A percentile compares a stretch with the other conserved stretches of the same genome.
phyloP scores from a whole-genome alignment of 176 grass and related monocot genomes.

The Aegilops sharonensis region DNA sequence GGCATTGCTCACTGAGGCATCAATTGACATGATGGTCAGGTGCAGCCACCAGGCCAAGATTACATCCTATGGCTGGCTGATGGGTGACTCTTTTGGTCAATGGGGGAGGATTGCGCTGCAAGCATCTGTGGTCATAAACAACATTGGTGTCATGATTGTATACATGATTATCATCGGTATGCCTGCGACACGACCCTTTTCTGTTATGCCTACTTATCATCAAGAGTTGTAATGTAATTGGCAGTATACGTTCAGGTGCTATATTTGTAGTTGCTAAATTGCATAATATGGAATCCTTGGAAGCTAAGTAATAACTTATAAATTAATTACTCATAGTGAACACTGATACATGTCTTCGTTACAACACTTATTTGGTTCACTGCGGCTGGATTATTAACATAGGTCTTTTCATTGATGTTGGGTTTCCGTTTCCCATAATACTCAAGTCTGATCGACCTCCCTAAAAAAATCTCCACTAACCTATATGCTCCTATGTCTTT shows the following conservation, averaged over 20 bases:
- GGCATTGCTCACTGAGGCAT: conserved; percentile 71
- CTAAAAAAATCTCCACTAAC: neutral
- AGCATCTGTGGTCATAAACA: conserved; percentile 68
- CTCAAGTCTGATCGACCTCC: neutral
- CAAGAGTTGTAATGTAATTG: neutral
- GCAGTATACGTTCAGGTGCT: neutral
- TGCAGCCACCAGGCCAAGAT: conserved; percentile 61
- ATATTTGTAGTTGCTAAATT: neutral
- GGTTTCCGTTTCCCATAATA: neutral
- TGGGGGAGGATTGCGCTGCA: conserved; percentile 72
- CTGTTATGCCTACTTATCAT: conserved; percentile 13
- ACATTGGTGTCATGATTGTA: conserved; percentile 63
- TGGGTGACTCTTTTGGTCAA: conserved; percentile 58
- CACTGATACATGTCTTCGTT: neutral
- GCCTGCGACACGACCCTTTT: neutral
- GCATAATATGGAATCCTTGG: neutral
- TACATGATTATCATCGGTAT: conserved; percentile 96
- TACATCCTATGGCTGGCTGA: conserved; percentile 62
- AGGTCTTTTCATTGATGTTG: neutral
- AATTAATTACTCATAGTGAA: neutral
- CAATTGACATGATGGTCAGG: conserved; percentile 81
- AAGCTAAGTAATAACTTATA: neutral
- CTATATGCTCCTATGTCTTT: neutral
- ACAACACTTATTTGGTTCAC: neutral
- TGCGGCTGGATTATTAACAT: neutral